phyloP scores from a whole-genome alignment of 2,329 filamentous ascomycete species.

The Akanthomyces dipterigenus region DNA sequence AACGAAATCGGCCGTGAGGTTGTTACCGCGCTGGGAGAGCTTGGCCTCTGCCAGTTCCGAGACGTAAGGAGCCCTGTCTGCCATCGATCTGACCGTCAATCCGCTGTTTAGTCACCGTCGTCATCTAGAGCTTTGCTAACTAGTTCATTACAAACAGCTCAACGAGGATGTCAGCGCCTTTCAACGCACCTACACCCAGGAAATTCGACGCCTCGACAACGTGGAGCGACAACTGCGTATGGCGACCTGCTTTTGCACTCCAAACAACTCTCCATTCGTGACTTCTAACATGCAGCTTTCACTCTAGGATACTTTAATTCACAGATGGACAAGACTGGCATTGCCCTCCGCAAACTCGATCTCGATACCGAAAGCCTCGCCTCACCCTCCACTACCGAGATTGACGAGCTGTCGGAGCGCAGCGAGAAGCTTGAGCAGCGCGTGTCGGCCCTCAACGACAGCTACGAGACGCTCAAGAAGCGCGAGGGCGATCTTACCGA shows the following conservation, averaged over 20 bases:
- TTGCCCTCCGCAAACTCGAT: constrained; percentile 81
- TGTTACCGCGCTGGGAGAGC: constrained; percentile 90
- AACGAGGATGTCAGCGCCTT: constrained; percentile 92
- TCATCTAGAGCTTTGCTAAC: constrained; percentile 15
- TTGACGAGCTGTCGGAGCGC: constrained; percentile 89
- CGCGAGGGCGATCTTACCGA: constrained; percentile 94
- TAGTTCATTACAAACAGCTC: constrained; percentile 48
- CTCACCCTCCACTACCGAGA: constrained; percentile 85
- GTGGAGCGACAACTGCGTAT: constrained; percentile 93
- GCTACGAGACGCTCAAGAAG: constrained; percentile 97
- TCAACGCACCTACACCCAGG: constrained; percentile 93
- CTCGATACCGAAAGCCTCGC: constrained; percentile 84
- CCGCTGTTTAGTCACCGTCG: not conserved
- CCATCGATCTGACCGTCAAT: not conserved
- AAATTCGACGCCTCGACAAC: constrained; percentile 95
- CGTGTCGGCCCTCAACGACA: constrained; percentile 87
- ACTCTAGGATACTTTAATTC: constrained; percentile 76
- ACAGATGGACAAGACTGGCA: constrained; percentile 91
- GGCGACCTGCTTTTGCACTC: constrained; percentile 29
- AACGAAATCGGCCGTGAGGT: constrained; percentile 98
- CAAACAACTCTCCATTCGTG: not conserved
- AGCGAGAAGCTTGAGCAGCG: constrained; percentile 89
- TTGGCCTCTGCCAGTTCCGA: constrained; percentile 93
- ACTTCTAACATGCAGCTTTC: constrained; percentile 20
- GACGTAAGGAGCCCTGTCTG: constrained; percentile 59